These are phyloP conservation scores for Hypoxylon sp. DNA, from an alignment of 2,329 filamentous ascomycete species.

Conservation along the genomic window DNA sequence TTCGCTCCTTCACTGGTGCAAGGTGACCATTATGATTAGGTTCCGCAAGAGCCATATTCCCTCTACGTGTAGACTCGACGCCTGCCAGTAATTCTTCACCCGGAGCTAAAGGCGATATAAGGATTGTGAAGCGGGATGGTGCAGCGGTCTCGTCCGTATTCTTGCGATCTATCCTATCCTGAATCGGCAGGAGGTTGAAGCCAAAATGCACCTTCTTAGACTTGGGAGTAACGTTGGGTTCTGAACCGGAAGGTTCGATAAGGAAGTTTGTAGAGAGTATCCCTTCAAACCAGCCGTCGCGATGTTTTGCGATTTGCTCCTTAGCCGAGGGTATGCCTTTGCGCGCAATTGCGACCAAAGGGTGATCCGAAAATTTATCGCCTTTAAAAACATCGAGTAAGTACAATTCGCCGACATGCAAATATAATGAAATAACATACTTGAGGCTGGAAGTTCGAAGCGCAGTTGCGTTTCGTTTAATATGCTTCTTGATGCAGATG, in stretches of 20 bases:
- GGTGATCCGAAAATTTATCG: conserved; percentile 49
- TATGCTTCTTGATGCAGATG: conserved; percentile 33
- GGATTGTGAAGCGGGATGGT: conserved; percentile 61
- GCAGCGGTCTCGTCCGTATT: conserved; percentile 43
- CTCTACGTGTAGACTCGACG: conserved; percentile 29
- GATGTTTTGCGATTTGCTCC: conserved; percentile 53
- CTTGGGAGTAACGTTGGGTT: conserved; percentile 28
- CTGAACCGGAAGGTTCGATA: conserved; percentile 28
- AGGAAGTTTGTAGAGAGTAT: conserved; percentile 48
- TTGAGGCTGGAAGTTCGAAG: conserved; percentile 48
- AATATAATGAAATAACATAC: conserved; percentile 38
- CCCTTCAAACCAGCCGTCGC: conserved; percentile 53
- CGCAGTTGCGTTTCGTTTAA: conserved; percentile 39
- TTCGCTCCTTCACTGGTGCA: conserved; percentile 40
- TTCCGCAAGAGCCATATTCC: conserved; percentile 46
- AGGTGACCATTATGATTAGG: conserved; percentile 26
- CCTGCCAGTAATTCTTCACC: conserved; percentile 46
- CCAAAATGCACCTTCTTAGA: conserved; percentile 61
- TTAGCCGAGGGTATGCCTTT: conserved; percentile 49
- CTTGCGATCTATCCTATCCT: conserved; percentile 48
- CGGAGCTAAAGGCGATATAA: conserved; percentile 54
- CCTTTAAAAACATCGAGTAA: conserved; percentile 41
- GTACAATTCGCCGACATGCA: conserved; percentile 19
- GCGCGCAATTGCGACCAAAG: conserved; percentile 50
- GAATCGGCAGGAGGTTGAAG: conserved; percentile 66